phyloP scores from a whole-genome alignment of 2,329 filamentous ascomycete species.

The Pyrenophora graminea region DNA sequence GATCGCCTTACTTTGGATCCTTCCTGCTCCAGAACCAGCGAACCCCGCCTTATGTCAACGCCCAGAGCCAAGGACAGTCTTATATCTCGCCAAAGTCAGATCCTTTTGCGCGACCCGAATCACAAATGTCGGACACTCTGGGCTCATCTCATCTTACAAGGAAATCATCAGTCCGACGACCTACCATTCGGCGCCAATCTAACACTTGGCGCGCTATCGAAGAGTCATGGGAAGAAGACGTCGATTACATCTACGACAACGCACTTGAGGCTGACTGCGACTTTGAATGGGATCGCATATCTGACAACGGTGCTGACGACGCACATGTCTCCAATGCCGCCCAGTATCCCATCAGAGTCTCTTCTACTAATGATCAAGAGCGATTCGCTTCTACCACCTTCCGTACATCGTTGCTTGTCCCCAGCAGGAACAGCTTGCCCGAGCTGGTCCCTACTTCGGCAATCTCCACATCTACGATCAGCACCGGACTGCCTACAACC shows the following conservation, averaged over 20 bases:
- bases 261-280: slow-evolving; percentile 64
- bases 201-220: slow-evolving; percentile 46
- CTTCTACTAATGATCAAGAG: slow-evolving; percentile 11
- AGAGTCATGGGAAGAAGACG: slow-evolving; percentile 64
- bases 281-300: slow-evolving; percentile 59
- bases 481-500: slow-evolving; percentile 36
- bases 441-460: slow-evolving; percentile 44
- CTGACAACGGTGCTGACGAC: slow-evolving; percentile 37
- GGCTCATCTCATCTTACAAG: slow-evolving; percentile 47
- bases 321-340: slow-evolving; percentile 32
- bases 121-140: slow-evolving; percentile 52
- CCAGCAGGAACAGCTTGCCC: slow-evolving; percentile 35
- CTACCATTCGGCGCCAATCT: slow-evolving; percentile 34
- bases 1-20: slow-evolving; percentile 33
- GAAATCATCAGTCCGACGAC: slow-evolving; percentile 27
- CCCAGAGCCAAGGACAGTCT: slow-evolving; percentile 27
- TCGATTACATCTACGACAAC: slow-evolving; percentile 66
- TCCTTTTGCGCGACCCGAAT: slow-evolving; percentile 34
- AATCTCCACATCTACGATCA: slow-evolving; percentile 38
- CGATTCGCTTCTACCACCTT: slow-evolving; percentile 27
- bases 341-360: slow-evolving; percentile 10
- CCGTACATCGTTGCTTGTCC: slow-evolving; percentile 34
- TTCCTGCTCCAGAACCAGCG: slow-evolving; percentile 34
- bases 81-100: slow-evolving; percentile 30
- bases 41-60: slow-evolving; percentile 21